Percentiles rank a stretch among this genome's conserved stretches.
These are phyloP conservation scores for Trametes hirsuta DNA, from an alignment of 1,284 basidiomycete genomes.

Conservation along the genomic window DNA sequence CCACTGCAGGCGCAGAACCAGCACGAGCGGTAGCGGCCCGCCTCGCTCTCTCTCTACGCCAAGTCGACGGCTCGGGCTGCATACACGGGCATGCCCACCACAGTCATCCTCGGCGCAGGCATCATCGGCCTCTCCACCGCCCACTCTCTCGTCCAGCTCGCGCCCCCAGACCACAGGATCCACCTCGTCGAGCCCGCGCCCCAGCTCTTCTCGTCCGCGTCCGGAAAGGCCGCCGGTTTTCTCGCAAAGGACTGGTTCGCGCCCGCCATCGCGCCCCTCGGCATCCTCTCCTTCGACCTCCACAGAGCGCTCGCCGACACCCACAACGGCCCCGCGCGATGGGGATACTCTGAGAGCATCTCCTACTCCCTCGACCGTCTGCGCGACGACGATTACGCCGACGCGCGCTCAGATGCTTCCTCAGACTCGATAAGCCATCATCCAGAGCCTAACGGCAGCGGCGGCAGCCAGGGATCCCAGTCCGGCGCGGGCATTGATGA, in stretches of 20 bases:
- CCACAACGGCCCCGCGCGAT: conserved; percentile 51
- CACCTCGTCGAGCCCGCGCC: conserved; percentile 41
- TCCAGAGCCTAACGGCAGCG: background rate
- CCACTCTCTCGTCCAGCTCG: conserved; percentile 38
- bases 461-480: background rate
- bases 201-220: conserved; percentile 48
- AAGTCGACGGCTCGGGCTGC: conserved; percentile 1
- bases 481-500: background rate
- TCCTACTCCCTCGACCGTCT: conserved; percentile 35
- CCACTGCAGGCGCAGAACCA: too few relatives aligned
- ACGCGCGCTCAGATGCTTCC: background rate
- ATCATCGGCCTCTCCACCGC: conserved; percentile 64
- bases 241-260: conserved; percentile 70
- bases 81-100: conserved; percentile 32
- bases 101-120: conserved; percentile 50
- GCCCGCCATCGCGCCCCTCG: conserved; percentile 49
- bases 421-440: background rate
- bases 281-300: conserved; percentile 59
- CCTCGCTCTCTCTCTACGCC: background rate
- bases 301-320: conserved; percentile 58
- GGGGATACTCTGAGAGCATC: conserved; percentile 55
- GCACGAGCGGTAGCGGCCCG: too few relatives aligned
- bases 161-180: conserved; percentile 32
- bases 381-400: conserved; percentile 10
- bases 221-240: conserved; percentile 68